Percentiles rank a stretch among this genome's conserved stretches.
Conservation (phyloP, 345 rosid species). For the Acer saccharum region DNA sequence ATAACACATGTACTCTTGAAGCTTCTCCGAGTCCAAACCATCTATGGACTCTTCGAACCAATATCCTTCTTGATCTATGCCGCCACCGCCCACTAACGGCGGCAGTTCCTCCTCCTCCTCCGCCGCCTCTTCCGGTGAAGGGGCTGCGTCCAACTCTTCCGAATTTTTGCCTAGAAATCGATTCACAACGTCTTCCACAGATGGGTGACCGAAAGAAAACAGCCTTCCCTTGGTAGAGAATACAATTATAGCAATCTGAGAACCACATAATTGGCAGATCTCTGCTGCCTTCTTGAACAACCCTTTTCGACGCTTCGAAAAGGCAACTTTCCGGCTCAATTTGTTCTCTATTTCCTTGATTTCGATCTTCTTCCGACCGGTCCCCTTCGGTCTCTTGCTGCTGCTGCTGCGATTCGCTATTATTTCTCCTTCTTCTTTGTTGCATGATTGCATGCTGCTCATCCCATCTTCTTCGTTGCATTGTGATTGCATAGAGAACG, state of each 20-base stretch:
- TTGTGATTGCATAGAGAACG: neutral
- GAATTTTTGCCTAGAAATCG: neutral
- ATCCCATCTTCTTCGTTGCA: neutral
- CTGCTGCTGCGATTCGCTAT: neutral
- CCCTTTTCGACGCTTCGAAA: slow-evolving; percentile 34
- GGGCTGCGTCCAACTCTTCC: neutral
- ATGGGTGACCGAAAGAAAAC: slow-evolving; percentile 15
- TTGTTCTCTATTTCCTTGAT: slow-evolving; percentile 28
- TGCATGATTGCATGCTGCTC: neutral
- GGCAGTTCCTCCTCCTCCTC: neutral
- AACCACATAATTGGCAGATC: slow-evolving; percentile 21
- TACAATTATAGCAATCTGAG: slow-evolving; percentile 24
- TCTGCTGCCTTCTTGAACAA: slow-evolving; percentile 26
- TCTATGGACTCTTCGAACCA: slow-evolving; percentile 22
- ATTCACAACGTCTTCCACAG: neutral
- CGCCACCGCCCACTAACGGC: neutral
- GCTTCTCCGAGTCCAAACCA: neutral
- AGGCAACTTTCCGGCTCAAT: slow-evolving; percentile 24
- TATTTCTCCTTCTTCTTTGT: neutral
- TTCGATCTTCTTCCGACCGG: slow-evolving; percentile 30
- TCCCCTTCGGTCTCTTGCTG: slow-evolving; percentile 7
- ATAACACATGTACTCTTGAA: neutral
- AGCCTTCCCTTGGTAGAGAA: slow-evolving; percentile 21
- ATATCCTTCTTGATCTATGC: neutral
- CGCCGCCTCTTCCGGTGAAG: neutral